Base-by-base conservation (phyloP, 1,139 yeast species). In the Blastobotrys buckinghamii region DNA sequence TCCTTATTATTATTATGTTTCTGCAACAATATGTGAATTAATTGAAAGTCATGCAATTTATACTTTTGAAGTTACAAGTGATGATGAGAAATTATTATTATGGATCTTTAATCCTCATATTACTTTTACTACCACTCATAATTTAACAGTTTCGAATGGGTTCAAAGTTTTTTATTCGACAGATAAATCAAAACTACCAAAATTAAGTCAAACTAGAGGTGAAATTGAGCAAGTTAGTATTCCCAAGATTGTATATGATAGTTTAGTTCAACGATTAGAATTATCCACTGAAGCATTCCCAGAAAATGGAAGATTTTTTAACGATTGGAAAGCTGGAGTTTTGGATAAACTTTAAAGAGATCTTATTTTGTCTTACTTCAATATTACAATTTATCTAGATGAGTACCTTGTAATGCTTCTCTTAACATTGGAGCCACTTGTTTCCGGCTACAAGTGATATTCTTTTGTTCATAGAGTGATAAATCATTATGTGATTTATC, bases 361-460 rank as follows among this genome's bases (percentile, higher is more conserved):
- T 22, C 24, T 22, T 22, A 22, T 22, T 22, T n/a, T n/a, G n/a
- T n/a, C n/a, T n/a, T n/a, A n/a, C n/a, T n/a, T n/a, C 6, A 22
- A 5, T 4, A 7, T 22, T 22, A 22, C 24, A 22, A 30, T 5
- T 17, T 40, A 16, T 15, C 36, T 16, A 40, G 29, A 12, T 22
- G 32, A 13, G 32, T 39, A 15, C 24, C 42, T 39, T 39, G 42
- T 24, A 40, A 30, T 6, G 43, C 20, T 35, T 55, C 49, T 22
- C 68, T 57, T 20, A 66, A 45, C 24, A 62, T 45, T 1, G 96
- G 95, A 8, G 86, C 95, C n/a, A 89, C 87, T 63, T 85, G 94
- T 61, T 89, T 89, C 57, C 97, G 75, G 30, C 92, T 84, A 1
- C 90, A 89, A 2, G 67, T 66, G 12, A 75, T 62, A 53, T 83